Percentiles rank a stretch among this genome's conserved stretches.
phyloP scores from a whole-genome alignment of 345 rosid genomes.

The Lumnitzera racemosa region DNA sequence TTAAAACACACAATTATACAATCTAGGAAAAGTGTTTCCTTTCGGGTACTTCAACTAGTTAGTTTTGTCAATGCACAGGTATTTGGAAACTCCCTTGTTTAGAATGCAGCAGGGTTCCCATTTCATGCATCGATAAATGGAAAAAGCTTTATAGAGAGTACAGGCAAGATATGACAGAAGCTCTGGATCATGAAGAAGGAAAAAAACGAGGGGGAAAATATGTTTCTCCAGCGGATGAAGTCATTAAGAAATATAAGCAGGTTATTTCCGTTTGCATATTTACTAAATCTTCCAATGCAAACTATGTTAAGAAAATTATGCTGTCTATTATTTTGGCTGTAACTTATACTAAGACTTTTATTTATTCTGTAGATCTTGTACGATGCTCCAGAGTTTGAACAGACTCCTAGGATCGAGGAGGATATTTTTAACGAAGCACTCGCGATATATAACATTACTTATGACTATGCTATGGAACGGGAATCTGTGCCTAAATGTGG shows the following conservation, averaged over 20 bases:
- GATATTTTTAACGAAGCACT: conserved; percentile 45
- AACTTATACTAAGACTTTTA: background rate
- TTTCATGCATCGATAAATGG: conserved; percentile 25
- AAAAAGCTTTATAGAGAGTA: conserved; percentile 21
- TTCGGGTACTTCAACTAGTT: background rate
- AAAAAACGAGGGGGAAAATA: conserved; percentile 7
- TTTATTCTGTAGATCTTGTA: conserved; percentile 34
- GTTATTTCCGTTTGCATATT: conserved; percentile 16
- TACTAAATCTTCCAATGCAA: background rate
- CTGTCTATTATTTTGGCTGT: background rate
- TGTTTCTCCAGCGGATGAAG: conserved; percentile 18
- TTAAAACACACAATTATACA: too few relatives aligned
- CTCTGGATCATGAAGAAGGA: conserved; percentile 2
- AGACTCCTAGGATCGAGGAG: conserved; percentile 25
- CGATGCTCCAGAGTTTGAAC: conserved; percentile 37
- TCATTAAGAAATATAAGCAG: conserved; percentile 39
- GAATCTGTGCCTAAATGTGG: conserved; percentile 11
- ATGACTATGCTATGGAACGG: conserved; percentile 24
- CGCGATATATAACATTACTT: conserved; percentile 43
- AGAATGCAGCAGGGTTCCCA: conserved; percentile 13
- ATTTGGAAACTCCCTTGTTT: conserved; percentile 49
- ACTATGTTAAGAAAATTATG: background rate
- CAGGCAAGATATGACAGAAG: conserved; percentile 40
- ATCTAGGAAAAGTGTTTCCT: too few relatives aligned
- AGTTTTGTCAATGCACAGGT: conserved; percentile 19